Base-by-base conservation (phyloP, 2,329 filamentous ascomycete species). In the Thielaviopsis populi region DNA sequence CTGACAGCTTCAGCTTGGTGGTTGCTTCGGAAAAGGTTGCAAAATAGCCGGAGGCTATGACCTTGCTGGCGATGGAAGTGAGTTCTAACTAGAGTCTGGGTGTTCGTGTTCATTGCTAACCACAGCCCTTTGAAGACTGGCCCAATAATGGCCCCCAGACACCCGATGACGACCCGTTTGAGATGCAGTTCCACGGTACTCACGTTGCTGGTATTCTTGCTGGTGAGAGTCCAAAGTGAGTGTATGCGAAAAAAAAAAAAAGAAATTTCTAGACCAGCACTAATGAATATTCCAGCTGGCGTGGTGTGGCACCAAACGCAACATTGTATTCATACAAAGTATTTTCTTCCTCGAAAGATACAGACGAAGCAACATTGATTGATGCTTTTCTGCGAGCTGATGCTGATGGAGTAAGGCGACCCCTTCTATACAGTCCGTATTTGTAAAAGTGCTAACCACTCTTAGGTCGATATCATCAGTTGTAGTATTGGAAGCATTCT, bases 341-440 rank as follows among this genome's bases (percentile, higher is more conserved):
- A 13, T 67, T 67, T 63, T 80, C 80, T 56, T 84, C 82, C 69
- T 66, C 69, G 1, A 81, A 79, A 43, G 70, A 73, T 43, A 71
- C 70, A 2, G 67, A 70, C 60, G 69, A 72, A 24, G 72, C 69
- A 53, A 70, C 68, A 8, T 58, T 75, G 24, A 73, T 76, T 7
- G 72, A 72, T 5, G 71, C 71, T 0, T 75, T 74, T 62, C 68
- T 75, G 5, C 66, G 63, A 48, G 74, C 74, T 1, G 74, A 72
- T 59, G 68, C 71, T 5, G 71, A 73, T 24, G 73, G 71, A 1
- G 72, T 72, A 62, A 33, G 67, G 62, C 40, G 46, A 27, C 22
- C 19, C 1, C 43, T 1, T 27, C 13, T 8, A 13, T 5, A 4
- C n/a, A 22, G 2, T 27, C 13, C 15, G 11, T 22, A 1, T n/a